A percentile compares a stretch with the other conserved stretches of the same genome.
These are phyloP conservation scores for Aspergillus proliferans DNA, from an alignment of 2,329 filamentous ascomycete genomes.

Conservation along the genomic window DNA sequence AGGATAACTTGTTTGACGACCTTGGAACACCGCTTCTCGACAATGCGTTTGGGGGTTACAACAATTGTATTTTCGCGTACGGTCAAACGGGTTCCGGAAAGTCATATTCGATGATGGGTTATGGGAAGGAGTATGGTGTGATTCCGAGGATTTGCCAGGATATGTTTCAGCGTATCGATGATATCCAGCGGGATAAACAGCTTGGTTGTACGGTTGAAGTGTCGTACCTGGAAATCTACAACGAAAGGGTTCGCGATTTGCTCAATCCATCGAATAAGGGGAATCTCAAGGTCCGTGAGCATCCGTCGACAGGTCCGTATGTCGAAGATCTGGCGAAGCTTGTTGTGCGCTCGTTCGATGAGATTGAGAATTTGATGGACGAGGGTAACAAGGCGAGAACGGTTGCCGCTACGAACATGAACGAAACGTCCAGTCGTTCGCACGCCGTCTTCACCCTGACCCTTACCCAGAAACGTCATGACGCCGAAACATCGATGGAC, in stretches of 20 bases:
- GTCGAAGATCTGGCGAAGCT: conserved; percentile 96
- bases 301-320: conserved; percentile 94
- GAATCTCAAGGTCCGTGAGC: conserved; percentile 93
- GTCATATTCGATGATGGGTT: conserved; percentile 99
- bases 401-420: conserved; percentile 98
- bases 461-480: conserved; percentile 86
- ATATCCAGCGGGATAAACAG: conserved; percentile 65
- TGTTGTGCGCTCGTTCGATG: conserved; percentile 83
- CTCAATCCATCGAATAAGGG: conserved; percentile 93
- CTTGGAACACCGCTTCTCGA: conserved; percentile 85
- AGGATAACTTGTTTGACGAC: conserved; percentile 82
- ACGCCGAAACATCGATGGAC: conserved; percentile 90
- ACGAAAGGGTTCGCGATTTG: conserved; percentile 91
- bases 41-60: conserved; percentile 97
- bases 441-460: conserved; percentile 97
- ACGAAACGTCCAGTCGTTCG: conserved; percentile 96
- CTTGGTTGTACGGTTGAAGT: conserved; percentile 91
- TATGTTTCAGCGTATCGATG: conserved; percentile 84
- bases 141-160: conserved; percentile 96
- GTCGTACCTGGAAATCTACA: conserved; percentile 98
- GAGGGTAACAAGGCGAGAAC: conserved; percentile 98
- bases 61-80: conserved; percentile 99
- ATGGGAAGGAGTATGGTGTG: conserved; percentile 89
- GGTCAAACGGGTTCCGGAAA: conserved; percentile 98
- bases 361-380: conserved; percentile 98